phyloP scores from a whole-genome alignment of 2,329 filamentous ascomycete species.

The Fusarium burgessii region DNA sequence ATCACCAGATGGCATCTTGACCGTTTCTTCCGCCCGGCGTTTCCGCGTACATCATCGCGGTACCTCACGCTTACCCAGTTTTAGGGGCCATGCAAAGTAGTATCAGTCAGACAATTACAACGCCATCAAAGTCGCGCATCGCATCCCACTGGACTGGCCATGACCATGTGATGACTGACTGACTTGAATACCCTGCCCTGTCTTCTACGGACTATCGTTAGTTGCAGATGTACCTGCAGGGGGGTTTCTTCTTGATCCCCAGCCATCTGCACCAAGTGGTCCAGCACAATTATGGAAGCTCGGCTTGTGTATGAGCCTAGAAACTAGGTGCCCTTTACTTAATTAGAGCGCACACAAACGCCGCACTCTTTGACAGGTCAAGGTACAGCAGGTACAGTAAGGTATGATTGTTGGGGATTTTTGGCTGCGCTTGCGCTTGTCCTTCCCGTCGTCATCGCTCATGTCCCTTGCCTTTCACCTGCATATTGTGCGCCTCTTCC shows the following conservation, averaged over 20 bases:
- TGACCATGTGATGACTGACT: constrained; percentile 39
- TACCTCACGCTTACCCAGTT: constrained; percentile 15
- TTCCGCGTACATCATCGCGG: constrained; percentile 14
- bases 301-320: constrained; percentile 34
- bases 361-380: background rate
- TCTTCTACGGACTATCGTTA: constrained; percentile 30
- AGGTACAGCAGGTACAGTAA: background rate
- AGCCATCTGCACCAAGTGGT: constrained; percentile 46
- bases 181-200: constrained; percentile 21
- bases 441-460: constrained; percentile 40
- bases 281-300: constrained; percentile 42
- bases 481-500: constrained; percentile 38
- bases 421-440: constrained; percentile 40
- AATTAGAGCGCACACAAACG: constrained; percentile 38
- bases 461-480: constrained; percentile 20
- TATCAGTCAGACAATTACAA: constrained; percentile 39
- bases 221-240: constrained; percentile 43
- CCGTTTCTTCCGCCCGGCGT: constrained; percentile 28
- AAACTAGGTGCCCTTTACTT: constrained; percentile 18
- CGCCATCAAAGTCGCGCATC: constrained; percentile 32
- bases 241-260: constrained; percentile 36
- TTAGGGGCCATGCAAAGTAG: constrained; percentile 16
- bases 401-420: constrained; percentile 16
- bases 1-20: constrained; percentile 26
- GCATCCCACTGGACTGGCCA: constrained; percentile 35